These are phyloP conservation scores for Pseudogymnoascus sp. DNA, from an alignment of 2,329 filamentous ascomycete genomes.

Conservation along the genomic window DNA sequence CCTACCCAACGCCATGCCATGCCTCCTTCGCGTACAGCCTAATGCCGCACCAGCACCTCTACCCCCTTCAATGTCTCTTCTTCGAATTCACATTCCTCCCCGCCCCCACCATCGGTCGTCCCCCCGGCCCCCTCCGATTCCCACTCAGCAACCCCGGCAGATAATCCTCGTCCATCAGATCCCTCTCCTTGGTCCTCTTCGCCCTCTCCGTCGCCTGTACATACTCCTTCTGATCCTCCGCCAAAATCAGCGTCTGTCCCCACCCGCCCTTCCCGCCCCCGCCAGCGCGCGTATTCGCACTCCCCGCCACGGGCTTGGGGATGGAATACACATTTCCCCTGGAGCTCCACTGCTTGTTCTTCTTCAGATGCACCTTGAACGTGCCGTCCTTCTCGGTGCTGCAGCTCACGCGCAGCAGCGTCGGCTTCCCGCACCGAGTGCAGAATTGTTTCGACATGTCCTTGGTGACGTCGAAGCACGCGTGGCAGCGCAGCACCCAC, in stretches of 20 bases:
- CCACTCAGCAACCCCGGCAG: conserved; percentile 78
- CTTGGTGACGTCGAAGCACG: conserved; percentile 77
- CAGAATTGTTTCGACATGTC: conserved; percentile 90
- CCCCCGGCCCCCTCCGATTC: conserved; percentile 55
- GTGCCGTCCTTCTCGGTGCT: conserved; percentile 71
- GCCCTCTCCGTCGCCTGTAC: conserved; percentile 53
- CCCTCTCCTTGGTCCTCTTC: conserved; percentile 59
- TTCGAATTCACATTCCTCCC: conserved; percentile 79
- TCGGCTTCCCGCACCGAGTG: conserved; percentile 78
- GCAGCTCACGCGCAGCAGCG: conserved; percentile 76
- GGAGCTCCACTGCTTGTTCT: conserved; percentile 94
- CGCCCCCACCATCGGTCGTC: conserved; percentile 71
- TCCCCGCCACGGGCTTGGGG: conserved; percentile 79
- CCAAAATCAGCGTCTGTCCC: conserved; percentile 74
- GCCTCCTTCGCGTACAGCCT: conserved; percentile 18
- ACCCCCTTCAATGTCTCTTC: conserved; percentile 40
- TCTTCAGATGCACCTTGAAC: conserved; percentile 81
- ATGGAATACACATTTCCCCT: conserved; percentile 87
- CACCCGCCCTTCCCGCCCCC: conserved; percentile 80
- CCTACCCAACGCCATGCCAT: conserved; percentile 4
- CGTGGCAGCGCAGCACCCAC: conserved; percentile 87
- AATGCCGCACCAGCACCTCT: background rate
- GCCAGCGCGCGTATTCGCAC: conserved; percentile 62
- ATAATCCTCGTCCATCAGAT: conserved; percentile 94
- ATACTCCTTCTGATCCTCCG: conserved; percentile 96